phyloP scores from a whole-genome alignment of 805 yeast species.

The Pichia paraexigua region DNA sequence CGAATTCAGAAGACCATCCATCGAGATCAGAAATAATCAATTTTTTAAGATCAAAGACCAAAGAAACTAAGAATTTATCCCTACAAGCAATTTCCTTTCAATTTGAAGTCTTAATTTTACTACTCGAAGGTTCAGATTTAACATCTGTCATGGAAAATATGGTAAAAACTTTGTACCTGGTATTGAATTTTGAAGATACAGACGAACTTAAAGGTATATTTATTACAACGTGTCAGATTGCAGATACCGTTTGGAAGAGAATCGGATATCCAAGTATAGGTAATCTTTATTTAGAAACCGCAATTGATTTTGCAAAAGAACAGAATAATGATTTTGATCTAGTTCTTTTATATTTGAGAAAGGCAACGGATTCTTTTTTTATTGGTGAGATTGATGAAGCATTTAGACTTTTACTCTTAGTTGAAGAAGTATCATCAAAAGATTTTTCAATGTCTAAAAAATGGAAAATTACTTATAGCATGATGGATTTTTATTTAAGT shows the following conservation, averaged over 20 bases:
- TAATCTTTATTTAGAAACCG: conserved; percentile 39
- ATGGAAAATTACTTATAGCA: conserved; percentile 33
- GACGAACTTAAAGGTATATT: conserved; percentile 17
- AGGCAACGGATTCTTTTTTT: conserved; percentile 30
- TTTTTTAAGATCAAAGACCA: conserved; percentile 49
- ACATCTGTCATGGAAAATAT: conserved; percentile 44
- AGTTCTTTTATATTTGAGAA: conserved; percentile 33
- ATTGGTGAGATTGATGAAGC: conserved; percentile 36
- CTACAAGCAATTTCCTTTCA: conserved; percentile 57
- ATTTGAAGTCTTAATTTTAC: conserved; percentile 49
- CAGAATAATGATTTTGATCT: conserved; percentile 32
- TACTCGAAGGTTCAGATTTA: conserved; percentile 44
- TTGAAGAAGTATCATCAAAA: conserved; percentile 18
- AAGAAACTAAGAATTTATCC: conserved; percentile 36
- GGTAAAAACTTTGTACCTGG: conserved; percentile 46
- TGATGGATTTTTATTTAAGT: conserved; percentile 32
- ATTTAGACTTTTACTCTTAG: conserved; percentile 29
- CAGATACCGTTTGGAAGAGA: conserved; percentile 43
- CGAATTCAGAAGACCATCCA: conserved; percentile 30
- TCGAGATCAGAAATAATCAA: conserved; percentile 61
- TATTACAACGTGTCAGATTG: conserved; percentile 30
- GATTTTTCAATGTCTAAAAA: conserved; percentile 35
- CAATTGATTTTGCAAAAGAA: conserved; percentile 32
- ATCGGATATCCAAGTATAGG: conserved; percentile 43
- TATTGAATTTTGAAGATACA: conserved; percentile 29